phyloP scores from a whole-genome alignment of 371 early-diverging fungal species.

The Rhizopus stolonifer region DNA sequence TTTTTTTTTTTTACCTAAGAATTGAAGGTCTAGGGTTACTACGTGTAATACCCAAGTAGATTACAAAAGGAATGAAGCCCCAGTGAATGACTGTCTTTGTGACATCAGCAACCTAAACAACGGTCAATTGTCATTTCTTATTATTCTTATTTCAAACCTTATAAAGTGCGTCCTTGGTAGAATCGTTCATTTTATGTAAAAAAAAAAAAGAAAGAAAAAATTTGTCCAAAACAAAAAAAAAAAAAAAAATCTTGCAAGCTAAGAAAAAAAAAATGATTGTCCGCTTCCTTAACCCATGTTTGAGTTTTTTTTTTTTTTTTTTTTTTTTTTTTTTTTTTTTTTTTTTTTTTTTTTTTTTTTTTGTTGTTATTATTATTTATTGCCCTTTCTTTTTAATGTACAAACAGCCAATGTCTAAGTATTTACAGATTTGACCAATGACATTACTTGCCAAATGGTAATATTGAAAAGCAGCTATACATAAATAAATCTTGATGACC shows the following conservation, averaged over 20 bases:
- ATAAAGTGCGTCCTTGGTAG: slow-evolving; percentile 51
- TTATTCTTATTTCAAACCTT: slow-evolving; percentile 27
- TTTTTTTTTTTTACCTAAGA: slow-evolving; percentile 34
- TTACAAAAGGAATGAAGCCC: slow-evolving; percentile 69
- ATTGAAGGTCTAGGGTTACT: slow-evolving; percentile 65
- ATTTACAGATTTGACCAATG: slow-evolving; percentile 79
- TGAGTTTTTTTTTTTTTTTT: too few relatives aligned
- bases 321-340: too few relatives aligned
- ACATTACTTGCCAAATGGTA: slow-evolving; percentile 70
- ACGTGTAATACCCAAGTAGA: slow-evolving; percentile 64
- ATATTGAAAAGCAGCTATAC: slow-evolving; percentile 50
- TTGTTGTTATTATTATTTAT: too few relatives aligned
- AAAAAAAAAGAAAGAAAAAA: slow-evolving; percentile 11
- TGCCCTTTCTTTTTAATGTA: slow-evolving; percentile 60
- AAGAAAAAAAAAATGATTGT: background rate
- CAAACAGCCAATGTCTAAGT: slow-evolving; percentile 84
- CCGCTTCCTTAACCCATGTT: too few relatives aligned
- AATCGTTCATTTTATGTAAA: slow-evolving; percentile 47
- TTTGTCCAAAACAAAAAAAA: slow-evolving; percentile 12
- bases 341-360: too few relatives aligned
- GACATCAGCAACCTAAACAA: slow-evolving; percentile 47
- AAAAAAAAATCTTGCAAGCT: slow-evolving; percentile 1
- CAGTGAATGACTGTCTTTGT: slow-evolving; percentile 65
- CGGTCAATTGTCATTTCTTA: slow-evolving; percentile 1
- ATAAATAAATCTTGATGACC: slow-evolving; percentile 24